These are phyloP conservation scores for Lipomyces mesembrius DNA, from an alignment of 805 yeast species.

Conservation along the genomic window DNA sequence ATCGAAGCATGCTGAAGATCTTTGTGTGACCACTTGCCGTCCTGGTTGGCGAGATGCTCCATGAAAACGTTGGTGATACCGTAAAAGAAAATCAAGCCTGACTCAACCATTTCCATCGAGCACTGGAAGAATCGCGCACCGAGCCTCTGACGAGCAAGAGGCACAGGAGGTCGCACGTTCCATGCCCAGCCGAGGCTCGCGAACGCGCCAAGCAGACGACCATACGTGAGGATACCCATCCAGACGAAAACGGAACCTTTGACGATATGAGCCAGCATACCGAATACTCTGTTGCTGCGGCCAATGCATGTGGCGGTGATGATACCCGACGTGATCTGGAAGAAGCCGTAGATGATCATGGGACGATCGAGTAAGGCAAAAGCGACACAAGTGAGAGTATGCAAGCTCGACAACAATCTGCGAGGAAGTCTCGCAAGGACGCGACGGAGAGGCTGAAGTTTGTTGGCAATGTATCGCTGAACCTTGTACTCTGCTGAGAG, in stretches of 20 bases:
- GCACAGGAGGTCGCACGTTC: conserved; percentile 55
- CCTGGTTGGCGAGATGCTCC: conserved; percentile 81
- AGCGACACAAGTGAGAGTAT: conserved; percentile 46
- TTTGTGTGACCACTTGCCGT: conserved; percentile 86
- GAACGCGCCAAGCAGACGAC: conserved; percentile 86
- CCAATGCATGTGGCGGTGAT: conserved; percentile 77
- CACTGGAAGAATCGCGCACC: conserved; percentile 51
- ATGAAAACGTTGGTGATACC: conserved; percentile 88
- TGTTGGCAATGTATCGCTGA: conserved; percentile 25
- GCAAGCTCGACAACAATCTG: conserved; percentile 39
- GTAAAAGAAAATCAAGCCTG: conserved; percentile 78
- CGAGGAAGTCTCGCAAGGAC: conserved; percentile 36
- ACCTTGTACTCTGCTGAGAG: conserved; percentile 30
- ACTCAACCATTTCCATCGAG: conserved; percentile 80
- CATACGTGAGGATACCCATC: conserved; percentile 77
- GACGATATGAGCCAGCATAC: conserved; percentile 90
- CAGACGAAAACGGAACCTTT: conserved; percentile 89
- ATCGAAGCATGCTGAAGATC: conserved; percentile 89
- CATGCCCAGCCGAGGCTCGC: conserved; percentile 84
- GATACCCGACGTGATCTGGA: conserved; percentile 60
- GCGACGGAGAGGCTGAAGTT: conserved; percentile 27
- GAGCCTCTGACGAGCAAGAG: conserved; percentile 36
- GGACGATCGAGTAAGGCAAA: conserved; percentile 66
- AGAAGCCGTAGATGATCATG: conserved; percentile 61
- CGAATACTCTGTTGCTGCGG: conserved; percentile 67